Evolutionary conservation across 169 alveolate species (phyloP).

Genomic region (Plasmodium berghei): DNA sequence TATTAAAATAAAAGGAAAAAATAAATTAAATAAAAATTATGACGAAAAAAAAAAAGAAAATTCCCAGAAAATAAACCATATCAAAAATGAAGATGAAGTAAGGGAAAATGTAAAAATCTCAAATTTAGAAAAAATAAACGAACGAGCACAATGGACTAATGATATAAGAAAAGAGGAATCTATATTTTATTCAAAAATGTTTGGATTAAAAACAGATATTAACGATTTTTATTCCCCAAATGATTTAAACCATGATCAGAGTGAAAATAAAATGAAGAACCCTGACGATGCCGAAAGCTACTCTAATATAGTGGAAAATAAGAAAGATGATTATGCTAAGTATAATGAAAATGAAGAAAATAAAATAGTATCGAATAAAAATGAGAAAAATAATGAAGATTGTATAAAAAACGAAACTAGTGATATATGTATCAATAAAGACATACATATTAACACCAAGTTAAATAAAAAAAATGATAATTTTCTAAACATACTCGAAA

Average conservation of each 20-base stretch:
- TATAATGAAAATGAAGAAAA: not conserved
- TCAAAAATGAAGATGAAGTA: not conserved
- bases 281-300: not conserved
- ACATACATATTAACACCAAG: not conserved
- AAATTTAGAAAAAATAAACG: conserved; percentile 12
- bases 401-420: not conserved
- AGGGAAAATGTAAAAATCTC: not conserved
- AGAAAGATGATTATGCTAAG: not conserved
- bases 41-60: not conserved
- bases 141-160: conserved; percentile 60
- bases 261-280: conserved; percentile 9
- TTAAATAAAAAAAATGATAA: not conserved
- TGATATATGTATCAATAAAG: not conserved
- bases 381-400: not conserved
- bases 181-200: conserved; percentile 37
- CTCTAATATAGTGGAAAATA: not conserved
- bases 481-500: not conserved
- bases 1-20: not conserved
- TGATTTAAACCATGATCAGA: not conserved
- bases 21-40: not conserved
- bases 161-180: conserved; percentile 75
- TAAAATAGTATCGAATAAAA: not conserved
- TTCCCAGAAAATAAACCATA: not conserved
- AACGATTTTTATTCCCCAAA: conserved; percentile 44
- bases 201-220: conserved; percentile 40